These are phyloP conservation scores for Aspergillus incahuasiensis DNA, from an alignment of 495 filamentous ascomycete species.

Conservation along the genomic window DNA sequence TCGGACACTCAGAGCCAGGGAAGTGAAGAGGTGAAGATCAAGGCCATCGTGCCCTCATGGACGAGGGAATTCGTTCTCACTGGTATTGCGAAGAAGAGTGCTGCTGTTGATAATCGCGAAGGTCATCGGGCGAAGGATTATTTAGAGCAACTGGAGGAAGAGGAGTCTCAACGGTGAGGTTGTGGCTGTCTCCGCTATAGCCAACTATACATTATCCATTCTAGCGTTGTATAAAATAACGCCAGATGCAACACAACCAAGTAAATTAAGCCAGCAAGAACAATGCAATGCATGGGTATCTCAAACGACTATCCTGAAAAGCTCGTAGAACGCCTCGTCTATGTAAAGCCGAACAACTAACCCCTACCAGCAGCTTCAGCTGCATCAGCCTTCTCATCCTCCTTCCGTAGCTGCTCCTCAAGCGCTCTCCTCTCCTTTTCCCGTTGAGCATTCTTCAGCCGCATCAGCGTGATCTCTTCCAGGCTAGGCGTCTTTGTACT, in stretches of 20 bases:
- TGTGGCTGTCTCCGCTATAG: conserved; percentile 16
- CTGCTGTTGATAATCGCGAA: conserved; percentile 11
- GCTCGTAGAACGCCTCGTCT: not conserved
- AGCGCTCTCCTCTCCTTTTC: conserved; percentile 52
- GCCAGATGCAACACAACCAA: conserved; percentile 5
- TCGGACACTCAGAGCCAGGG: conserved; percentile 26
- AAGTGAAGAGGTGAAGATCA: conserved; percentile 55
- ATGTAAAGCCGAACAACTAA: not conserved
- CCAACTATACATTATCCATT: conserved; percentile 21
- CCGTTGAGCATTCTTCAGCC: conserved; percentile 53
- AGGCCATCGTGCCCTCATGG: conserved; percentile 88
- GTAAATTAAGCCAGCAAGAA: not conserved
- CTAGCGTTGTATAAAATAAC: conserved; percentile 16
- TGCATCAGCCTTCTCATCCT: conserved; percentile 49
- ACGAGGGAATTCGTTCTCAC: conserved; percentile 39
- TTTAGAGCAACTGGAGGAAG: conserved; percentile 39
- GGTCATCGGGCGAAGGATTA: conserved; percentile 34
- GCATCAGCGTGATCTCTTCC: conserved; percentile 57
- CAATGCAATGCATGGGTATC: conserved; percentile 21
- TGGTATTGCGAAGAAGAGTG: conserved; percentile 25
- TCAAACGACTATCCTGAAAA: conserved; percentile 7
- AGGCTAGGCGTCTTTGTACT: conserved; percentile 42
- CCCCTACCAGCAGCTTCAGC: conserved; percentile 27
- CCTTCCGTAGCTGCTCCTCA: conserved; percentile 49
- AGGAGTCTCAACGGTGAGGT: conserved; percentile 29